phyloP scores from a whole-genome alignment of 1,284 basidiomycete genomes.

The Ganoderma leucocontextum region DNA sequence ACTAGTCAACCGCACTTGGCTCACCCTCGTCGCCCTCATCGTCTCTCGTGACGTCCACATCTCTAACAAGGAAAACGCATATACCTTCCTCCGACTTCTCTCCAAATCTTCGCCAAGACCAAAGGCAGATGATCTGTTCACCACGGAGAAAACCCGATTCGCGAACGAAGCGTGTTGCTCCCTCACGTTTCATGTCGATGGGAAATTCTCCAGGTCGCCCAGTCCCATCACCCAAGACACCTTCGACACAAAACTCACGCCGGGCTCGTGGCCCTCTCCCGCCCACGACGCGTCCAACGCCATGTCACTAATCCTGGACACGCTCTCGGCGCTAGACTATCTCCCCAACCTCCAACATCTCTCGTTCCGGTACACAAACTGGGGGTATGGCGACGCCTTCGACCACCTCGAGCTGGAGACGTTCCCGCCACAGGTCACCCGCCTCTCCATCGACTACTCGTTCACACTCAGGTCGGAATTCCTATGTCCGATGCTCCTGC shows the following conservation, averaged over 20 bases:
- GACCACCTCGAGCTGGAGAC: conserved; percentile 40
- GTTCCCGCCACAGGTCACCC: conserved; percentile 44
- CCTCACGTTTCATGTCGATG: conserved; percentile 43
- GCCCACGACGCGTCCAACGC: conserved; percentile 30
- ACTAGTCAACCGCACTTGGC: conserved; percentile 44
- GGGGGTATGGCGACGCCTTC: conserved; percentile 47
- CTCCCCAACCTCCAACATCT: conserved; percentile 47
- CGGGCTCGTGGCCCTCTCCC: too few relatives aligned
- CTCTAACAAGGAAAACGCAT: conserved; percentile 37
- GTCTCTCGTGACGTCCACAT: conserved; percentile 45
- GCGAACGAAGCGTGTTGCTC: conserved; percentile 38
- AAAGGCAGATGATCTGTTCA: conserved; percentile 28
- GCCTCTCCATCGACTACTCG: conserved; percentile 42
- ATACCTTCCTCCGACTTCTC: conserved; percentile 37
- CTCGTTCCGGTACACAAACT: conserved; percentile 44
- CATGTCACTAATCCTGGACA: conserved; percentile 38
- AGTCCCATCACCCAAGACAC: not conserved
- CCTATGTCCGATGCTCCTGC: too few relatives aligned
- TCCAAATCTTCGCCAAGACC: conserved; percentile 28
- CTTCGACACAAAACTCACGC: not conserved
- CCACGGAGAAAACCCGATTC: conserved; percentile 29
- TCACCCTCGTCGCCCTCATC: conserved; percentile 41
- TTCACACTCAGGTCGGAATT: conserved; percentile 14
- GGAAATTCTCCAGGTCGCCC: conserved; percentile 1
- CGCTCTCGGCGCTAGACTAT: conserved; percentile 39